Evolutionary conservation across 352 stramenopile genomes (phyloP), one percentile per base, ranked within the genome.

Genomic region (Phytophthora pseudosyringae): DNA sequence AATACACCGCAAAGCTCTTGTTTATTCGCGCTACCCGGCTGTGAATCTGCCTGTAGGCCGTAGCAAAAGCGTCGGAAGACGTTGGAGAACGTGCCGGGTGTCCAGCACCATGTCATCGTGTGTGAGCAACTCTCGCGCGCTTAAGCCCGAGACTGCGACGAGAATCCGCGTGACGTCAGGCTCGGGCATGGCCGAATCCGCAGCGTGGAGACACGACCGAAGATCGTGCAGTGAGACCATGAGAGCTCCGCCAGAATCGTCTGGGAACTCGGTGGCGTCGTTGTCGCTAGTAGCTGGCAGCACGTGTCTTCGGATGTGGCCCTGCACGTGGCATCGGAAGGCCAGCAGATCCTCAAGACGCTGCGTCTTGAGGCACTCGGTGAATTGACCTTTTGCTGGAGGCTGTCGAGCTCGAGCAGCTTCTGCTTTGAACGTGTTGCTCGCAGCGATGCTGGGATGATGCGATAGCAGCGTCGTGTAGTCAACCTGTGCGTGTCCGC

Each of bases 261-360:
- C 33, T 4, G 29, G 15, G 29, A 29, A 15, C n/a, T 52, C 43
- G 3, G 28, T 36, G 16, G 43, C 10, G 11, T 71, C 54, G 6
- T 25, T n/a, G n/a, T n/a, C n/a, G n/a, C n/a, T n/a, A n/a, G n/a
- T 35, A 6, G n/a, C 49, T 5, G 49, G 16, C n/a, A 40, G 46
- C 5, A 83, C 36, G n/a, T 64, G 51, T 4, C 51, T 45, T 45
- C 71, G 55, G 16, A 89, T 71, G 15, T 75, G 53, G 1, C 36
- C 46, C 39, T 90, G 72, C 4, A 90, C 16, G 25, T 85, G 76
- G 1, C 43, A 61, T 0, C 79, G 76, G 31, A 86, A 91, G 0
- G 40, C 56, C n/a, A 90, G 51, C 15, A 89, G 45, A 45, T 91
- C 83, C 18, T 91, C 83, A 16, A 91, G 69, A 53, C 85, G 80